Conservation (phyloP, 768 basidiomycete species). For the Agaricus blazei region DNA sequence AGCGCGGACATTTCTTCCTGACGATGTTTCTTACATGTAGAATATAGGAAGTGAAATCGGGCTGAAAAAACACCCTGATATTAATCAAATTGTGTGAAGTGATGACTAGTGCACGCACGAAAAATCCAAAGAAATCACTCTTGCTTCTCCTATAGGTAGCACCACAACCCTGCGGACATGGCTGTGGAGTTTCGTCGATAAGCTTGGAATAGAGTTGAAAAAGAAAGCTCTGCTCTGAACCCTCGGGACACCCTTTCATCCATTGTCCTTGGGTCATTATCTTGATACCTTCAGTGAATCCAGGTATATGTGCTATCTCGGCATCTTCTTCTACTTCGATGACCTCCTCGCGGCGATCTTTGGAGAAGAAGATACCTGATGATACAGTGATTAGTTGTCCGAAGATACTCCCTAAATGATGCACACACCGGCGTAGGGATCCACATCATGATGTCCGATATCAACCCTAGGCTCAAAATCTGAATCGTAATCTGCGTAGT, state of each 20-base stretch:
- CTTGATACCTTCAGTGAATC: slow-evolving; percentile 41
- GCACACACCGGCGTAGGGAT: slow-evolving; percentile 79
- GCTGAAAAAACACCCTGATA: slow-evolving; percentile 34
- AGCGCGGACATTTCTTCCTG: slow-evolving; percentile 56
- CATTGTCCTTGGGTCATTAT: slow-evolving; percentile 87
- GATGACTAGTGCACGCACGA: slow-evolving; percentile 45
- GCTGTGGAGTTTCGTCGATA: slow-evolving; percentile 46
- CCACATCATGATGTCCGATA: slow-evolving; percentile 49
- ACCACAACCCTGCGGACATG: slow-evolving; percentile 77
- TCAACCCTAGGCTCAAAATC: slow-evolving; percentile 55
- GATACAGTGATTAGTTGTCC: slow-evolving; percentile 8
- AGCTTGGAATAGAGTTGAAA: slow-evolving; percentile 82
- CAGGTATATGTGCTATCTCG: slow-evolving; percentile 42
- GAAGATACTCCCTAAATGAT: not conserved
- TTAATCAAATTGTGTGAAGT: not conserved
- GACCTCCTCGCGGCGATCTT: slow-evolving; percentile 87
- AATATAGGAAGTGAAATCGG: slow-evolving; percentile 68
- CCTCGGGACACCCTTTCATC: slow-evolving; percentile 98
- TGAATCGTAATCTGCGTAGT: slow-evolving; percentile 79
- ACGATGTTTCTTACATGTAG: slow-evolving; percentile 55
- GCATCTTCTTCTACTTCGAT: slow-evolving; percentile 87
- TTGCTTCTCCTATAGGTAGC: slow-evolving; percentile 53
- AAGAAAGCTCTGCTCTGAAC: slow-evolving; percentile 83
- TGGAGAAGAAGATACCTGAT: slow-evolving; percentile 89
- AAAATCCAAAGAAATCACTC: slow-evolving; percentile 78